phyloP scores from a whole-genome alignment of 352 stramenopile genomes.

The Phytophthora hybrid region DNA sequence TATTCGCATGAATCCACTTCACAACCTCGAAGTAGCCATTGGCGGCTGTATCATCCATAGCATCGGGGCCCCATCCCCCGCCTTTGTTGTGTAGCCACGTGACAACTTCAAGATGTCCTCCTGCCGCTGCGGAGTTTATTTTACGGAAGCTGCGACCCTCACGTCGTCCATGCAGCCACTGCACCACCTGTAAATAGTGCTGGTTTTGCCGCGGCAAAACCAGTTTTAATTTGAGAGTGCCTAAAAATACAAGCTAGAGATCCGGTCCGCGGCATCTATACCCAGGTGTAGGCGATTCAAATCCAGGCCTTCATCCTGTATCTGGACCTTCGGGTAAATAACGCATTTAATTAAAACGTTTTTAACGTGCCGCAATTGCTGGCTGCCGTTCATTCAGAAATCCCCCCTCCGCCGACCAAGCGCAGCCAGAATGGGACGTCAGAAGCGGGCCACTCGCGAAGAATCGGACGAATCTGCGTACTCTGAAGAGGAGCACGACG shows the following conservation, averaged over 20 bases:
- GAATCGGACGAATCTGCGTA: neutral
- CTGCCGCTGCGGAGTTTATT: neutral
- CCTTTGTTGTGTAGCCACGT: neutral
- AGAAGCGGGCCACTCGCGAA: neutral
- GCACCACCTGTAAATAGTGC: neutral
- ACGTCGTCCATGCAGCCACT: neutral
- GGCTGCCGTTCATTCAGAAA: neutral
- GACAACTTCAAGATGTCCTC: neutral
- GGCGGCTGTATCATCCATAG: neutral
- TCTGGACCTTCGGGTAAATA: neutral
- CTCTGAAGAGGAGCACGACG: neutral
- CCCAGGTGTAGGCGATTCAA: neutral
- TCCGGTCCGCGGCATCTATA: neutral
- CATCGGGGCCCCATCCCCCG: neutral
- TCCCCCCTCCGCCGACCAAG: neutral
- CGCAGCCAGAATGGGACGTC: neutral
- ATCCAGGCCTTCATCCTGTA: neutral
- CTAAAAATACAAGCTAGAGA: conserved; percentile 1
- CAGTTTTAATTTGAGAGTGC: neutral
- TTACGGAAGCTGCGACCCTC: neutral
- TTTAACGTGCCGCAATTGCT: neutral
- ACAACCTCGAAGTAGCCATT: neutral
- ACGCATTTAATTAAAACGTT: neutral
- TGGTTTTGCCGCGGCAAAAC: neutral
- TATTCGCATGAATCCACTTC: neutral